phyloP scores from a whole-genome alignment of 2,329 filamentous ascomycete species.

The Curvularia verruculosa region DNA sequence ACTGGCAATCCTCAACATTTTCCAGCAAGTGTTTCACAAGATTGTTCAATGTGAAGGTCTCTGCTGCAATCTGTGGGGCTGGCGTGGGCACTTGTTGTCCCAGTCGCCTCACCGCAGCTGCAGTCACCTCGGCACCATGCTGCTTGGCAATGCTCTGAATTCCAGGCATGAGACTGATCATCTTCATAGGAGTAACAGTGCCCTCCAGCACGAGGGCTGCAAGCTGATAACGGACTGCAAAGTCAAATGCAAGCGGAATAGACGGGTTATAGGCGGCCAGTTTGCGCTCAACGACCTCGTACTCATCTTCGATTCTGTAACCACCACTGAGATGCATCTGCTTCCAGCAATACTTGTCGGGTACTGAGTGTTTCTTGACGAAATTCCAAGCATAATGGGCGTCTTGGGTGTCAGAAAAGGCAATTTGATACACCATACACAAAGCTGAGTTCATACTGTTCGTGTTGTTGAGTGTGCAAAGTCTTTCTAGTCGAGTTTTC shows the following conservation, averaged over 20 bases:
- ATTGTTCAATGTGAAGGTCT: slow-evolving; percentile 10
- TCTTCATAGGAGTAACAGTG: slow-evolving; percentile 24
- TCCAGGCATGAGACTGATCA: slow-evolving; percentile 26
- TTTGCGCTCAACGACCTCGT: slow-evolving; percentile 68
- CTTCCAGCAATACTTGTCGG: slow-evolving; percentile 22
- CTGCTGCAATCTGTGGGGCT: slow-evolving; percentile 19
- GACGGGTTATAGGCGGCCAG: slow-evolving; percentile 12
- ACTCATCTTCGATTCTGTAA: slow-evolving; percentile 62
- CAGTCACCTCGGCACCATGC: slow-evolving; percentile 61
- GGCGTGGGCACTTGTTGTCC: slow-evolving; percentile 54
- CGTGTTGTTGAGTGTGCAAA: slow-evolving; percentile 45
- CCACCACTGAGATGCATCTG: slow-evolving; percentile 54
- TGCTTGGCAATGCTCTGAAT: slow-evolving; percentile 38
- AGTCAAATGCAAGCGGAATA: slow-evolving; percentile 10
- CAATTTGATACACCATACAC: slow-evolving; percentile 59
- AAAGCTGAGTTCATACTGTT: slow-evolving; percentile 52
- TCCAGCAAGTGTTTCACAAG: slow-evolving; percentile 15
- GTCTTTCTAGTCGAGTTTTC: slow-evolving; percentile 30
- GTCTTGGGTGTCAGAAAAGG: slow-evolving; percentile 24
- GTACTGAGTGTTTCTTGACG: slow-evolving; percentile 35
- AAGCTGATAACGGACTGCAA: slow-evolving; percentile 33
- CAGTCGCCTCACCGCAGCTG: slow-evolving; percentile 73
- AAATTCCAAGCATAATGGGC: slow-evolving; percentile 44
- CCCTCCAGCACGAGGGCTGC: slow-evolving; percentile 36
- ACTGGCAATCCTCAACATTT: slow-evolving; percentile 14